Percentiles rank a stretch among this genome's conserved stretches.
Evolutionary conservation across 208 protist genomes (phyloP).

Genomic region (Crithidia brevicula): DNA sequence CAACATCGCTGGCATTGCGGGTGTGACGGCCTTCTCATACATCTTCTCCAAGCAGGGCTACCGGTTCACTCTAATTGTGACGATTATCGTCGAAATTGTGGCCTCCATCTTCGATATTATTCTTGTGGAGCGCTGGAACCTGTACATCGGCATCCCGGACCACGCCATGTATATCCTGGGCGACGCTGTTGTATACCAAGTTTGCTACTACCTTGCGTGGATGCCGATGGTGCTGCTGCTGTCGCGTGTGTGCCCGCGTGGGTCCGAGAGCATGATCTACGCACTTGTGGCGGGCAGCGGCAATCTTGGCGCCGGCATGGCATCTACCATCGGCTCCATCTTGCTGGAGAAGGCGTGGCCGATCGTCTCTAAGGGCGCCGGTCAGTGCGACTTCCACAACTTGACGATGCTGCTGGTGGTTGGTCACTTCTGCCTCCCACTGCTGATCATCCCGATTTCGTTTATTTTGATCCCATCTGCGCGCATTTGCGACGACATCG

Average conservation of each 20-base stretch:
- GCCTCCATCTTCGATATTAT: constrained; percentile 63
- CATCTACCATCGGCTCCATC: constrained; percentile 41
- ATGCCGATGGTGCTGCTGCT: constrained; percentile 78
- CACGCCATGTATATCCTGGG: constrained; percentile 68
- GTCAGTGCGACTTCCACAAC: constrained; percentile 68
- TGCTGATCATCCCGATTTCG: constrained; percentile 58
- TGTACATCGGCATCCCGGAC: constrained; percentile 46
- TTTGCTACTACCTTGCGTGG: constrained; percentile 60
- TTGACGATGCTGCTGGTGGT: constrained; percentile 52
- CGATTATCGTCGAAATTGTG: constrained; percentile 33
- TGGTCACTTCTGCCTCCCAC: constrained; percentile 51
- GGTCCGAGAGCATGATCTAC: constrained; percentile 74
- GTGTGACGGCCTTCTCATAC: constrained; percentile 53
- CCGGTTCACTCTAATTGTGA: constrained; percentile 48
- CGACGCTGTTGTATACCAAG: constrained; percentile 55
- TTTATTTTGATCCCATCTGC: constrained; percentile 60
- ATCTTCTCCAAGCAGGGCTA: constrained; percentile 61
- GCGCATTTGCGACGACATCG: constrained; percentile 56
- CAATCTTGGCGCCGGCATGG: constrained; percentile 62
- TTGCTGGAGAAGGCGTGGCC: constrained; percentile 55
- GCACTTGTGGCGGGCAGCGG: constrained; percentile 75
- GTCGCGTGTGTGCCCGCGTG: constrained; percentile 73
- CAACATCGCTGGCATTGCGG: constrained; percentile 40
- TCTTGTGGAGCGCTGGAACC: constrained; percentile 59
- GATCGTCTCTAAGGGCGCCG: constrained; percentile 31